Evolutionary conservation across 768 basidiomycete species (phyloP).

Genomic region (Lactarius trivialis): DNA sequence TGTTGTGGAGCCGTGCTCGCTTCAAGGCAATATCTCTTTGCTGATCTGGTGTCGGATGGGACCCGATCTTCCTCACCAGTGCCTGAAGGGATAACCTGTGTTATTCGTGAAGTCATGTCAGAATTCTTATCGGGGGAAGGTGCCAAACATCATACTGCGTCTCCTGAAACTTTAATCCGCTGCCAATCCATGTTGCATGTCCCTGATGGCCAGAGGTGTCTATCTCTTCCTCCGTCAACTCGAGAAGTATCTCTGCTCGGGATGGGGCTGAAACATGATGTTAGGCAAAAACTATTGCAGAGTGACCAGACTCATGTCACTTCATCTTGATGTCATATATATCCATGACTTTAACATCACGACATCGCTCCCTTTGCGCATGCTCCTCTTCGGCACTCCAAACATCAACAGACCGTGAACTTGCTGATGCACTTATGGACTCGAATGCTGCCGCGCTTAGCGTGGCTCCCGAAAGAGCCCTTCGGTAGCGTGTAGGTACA

Average conservation of each 20-base stretch:
- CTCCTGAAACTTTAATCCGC: too few relatives aligned
- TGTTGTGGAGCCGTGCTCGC: not conserved
- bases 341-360: too few relatives aligned
- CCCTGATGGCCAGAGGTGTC: not conserved
- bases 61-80: not conserved
- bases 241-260: not conserved
- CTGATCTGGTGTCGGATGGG: too few relatives aligned
- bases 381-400: not conserved
- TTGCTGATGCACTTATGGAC: not conserved
- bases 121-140: not conserved
- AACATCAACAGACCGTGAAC: not conserved
- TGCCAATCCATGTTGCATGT: too few relatives aligned
- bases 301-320: not conserved
- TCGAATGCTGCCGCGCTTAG: not conserved
- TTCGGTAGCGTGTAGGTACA: not conserved
- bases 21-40: not conserved
- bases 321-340: too few relatives aligned
- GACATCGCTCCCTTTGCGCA: not conserved
- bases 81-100: not conserved
- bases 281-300: not conserved
- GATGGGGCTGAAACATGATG: not conserved
- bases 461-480: not conserved
- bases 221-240: not conserved
- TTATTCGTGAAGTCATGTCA: too few relatives aligned
- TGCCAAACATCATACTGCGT: too few relatives aligned